These are phyloP conservation scores for Iberis amara DNA, from an alignment of 441 rosid species.

Conservation along the genomic window DNA sequence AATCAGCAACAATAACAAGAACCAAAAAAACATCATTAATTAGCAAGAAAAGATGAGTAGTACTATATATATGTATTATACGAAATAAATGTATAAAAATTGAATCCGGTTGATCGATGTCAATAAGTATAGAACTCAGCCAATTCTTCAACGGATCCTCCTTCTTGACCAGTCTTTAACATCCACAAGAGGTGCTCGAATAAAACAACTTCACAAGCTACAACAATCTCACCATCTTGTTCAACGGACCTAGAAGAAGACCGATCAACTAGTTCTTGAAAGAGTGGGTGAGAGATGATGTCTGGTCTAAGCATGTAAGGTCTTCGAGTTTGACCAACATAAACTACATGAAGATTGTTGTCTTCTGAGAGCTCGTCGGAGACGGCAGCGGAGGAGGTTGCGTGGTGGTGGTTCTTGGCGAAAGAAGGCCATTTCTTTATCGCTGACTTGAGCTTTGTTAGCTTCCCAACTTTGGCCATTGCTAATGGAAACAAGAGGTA, in stretches of 20 bases:
- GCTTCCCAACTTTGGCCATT: slow-evolving; percentile 70
- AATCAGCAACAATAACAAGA: slow-evolving; percentile 7
- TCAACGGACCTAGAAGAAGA: slow-evolving; percentile 37
- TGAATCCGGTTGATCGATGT: background rate
- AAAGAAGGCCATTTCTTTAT: slow-evolving; percentile 75
- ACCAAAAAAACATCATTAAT: background rate
- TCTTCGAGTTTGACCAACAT: slow-evolving; percentile 78
- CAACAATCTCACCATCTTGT: slow-evolving; percentile 40
- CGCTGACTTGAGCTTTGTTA: slow-evolving; percentile 83
- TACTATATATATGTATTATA: slow-evolving; percentile 11
- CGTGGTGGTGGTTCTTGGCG: slow-evolving; percentile 34
- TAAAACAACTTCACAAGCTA: slow-evolving; percentile 80
- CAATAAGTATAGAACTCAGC: slow-evolving; percentile 68
- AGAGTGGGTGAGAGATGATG: slow-evolving; percentile 62
- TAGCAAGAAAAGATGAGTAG: no score
- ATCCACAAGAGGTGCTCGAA: slow-evolving; percentile 92
- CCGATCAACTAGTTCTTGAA: slow-evolving; percentile 62
- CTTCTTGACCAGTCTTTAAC: slow-evolving; percentile 45
- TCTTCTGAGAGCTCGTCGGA: slow-evolving; percentile 20
- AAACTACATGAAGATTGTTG: slow-evolving; percentile 48
- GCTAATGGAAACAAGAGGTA: background rate
- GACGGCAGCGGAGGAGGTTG: slow-evolving; percentile 29
- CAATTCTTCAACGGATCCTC: slow-evolving; percentile 34
- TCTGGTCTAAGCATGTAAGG: slow-evolving; percentile 51
- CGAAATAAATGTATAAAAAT: slow-evolving; percentile 18